Evolutionary conservation across 176 grass and related monocot species (phyloP), one percentile per base, ranked within the genome.

Genomic region (Eleusine indica): DNA sequence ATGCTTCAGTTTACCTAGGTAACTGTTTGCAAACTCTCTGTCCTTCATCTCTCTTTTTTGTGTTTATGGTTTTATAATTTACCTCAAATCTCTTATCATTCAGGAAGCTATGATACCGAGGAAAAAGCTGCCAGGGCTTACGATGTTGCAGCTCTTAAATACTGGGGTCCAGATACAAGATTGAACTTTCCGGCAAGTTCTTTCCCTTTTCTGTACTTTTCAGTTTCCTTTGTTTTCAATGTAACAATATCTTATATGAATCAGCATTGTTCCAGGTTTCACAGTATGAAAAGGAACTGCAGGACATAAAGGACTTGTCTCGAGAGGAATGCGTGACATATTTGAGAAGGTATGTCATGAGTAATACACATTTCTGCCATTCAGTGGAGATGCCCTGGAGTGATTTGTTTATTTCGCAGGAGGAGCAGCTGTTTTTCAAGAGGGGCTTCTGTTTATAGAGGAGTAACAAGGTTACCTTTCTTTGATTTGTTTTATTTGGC

Each of bases 371-470:
- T 88, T 78, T 80, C 18, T 58, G 47, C 19, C 68, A 60, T 46
- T 54, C 5, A 18, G 43, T 47, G 39, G 35, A 87, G 19, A 44
- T 38, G 56, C 16, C 37, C 3, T 9, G 38, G 39, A 58, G 57
- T 39, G 70, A 32, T 70, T 69, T 70, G 17, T 18, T 39, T 77
- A 16, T 77, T 66, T 38, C 69, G 48, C 91, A 99, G 96, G 71
- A 88, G 91, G 84, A 99, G 96, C 77, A 96, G 93, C 70, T 99
- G 96, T 77, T 99, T 99, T 86, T 99, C 96, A 52, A 99, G 96
- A 87, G 96, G 96, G n/a, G 93, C 96, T 89, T 99, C 93, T 51
- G 76, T 80, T 63, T 99, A 96, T 79, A 94, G 96, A 92, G 96
- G 96, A 86, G 96, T 99, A 32, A 99, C 96, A 68, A 99, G 94